Evolutionary conservation across 2,329 filamentous ascomycete species (phyloP), one percentile per base, ranked within the genome.

Genomic region (Botrytis sinoallii): DNA sequence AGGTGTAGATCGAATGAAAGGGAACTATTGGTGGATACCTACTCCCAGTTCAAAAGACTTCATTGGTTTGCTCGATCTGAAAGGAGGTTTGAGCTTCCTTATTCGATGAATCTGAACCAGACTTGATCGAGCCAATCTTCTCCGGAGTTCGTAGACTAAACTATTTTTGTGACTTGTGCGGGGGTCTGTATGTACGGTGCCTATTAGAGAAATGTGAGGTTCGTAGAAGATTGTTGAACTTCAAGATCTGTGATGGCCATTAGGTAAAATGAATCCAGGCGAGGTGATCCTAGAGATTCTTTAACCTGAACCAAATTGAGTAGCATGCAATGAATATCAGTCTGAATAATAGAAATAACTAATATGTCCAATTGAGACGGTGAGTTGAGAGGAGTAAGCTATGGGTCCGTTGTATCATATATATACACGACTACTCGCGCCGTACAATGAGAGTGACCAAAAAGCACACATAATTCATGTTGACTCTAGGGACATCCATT

Each of bases 1-100:
- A 25, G 70, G 29, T 57, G 48, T 59, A 48, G 71, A 72, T 72
- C 52, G 16, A 68, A 38, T 5, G 46, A 40, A 72, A 38, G 40
- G 64, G 35, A 61, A 60, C 29, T 25, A 38, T 44, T 72, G 63
- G 71, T 68, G 55, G 71, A 59, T 35, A 61, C 25, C 14, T 29
- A 18, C 63, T 72, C 64, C 48, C 29, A 35, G 38, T 48, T 35
- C 40, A 60, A 52, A n/a, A 48, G 48, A 69, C 22, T 25, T 40
- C 52, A 72, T 72, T 72, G 71, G 71, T 48, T 44, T 72, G 71
- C 29, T 46, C 25, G 25, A 48, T 60, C 35, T 72, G 40, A 32
- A 32, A 38, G 52, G 44, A 68, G 18, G 66, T 52, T 48, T 52
- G 63, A 72, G 55, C 64, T 60, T 68, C 71, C 64, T 68, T 44